These are phyloP conservation scores for Pythium coloratum DNA, from an alignment of 352 stramenopile species.

Conservation along the genomic window DNA sequence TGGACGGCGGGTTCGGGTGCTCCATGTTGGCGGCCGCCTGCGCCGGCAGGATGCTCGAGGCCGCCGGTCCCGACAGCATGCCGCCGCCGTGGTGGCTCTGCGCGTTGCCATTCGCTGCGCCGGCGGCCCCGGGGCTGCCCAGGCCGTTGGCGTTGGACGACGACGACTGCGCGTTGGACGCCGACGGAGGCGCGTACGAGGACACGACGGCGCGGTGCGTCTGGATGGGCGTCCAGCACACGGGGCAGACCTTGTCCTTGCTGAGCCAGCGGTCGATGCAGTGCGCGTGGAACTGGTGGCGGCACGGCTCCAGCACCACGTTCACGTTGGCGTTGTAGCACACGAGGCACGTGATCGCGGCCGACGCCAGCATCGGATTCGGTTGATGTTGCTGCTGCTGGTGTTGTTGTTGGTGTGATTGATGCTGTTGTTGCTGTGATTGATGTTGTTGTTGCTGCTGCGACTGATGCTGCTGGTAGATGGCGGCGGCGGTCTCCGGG, in stretches of 20 bases:
- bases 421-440: conserved; percentile 22
- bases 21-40: conserved; percentile 33
- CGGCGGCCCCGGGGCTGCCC: conserved; percentile 10
- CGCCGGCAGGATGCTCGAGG: conserved; percentile 29
- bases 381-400: conserved; percentile 17
- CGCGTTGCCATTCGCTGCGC: conserved; percentile 1
- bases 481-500: not conserved
- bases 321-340: conserved; percentile 54
- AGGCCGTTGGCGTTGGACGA: not conserved
- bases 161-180: conserved; percentile 5
- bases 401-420: conserved; percentile 13
- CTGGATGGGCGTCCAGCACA: conserved; percentile 74
- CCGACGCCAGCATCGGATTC: conserved; percentile 25
- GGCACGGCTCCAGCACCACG: conserved; percentile 61
- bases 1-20: conserved; percentile 35
- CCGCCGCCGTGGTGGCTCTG: conserved; percentile 10
- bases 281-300: conserved; percentile 76
- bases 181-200: conserved; percentile 12
- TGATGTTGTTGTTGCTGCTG: conserved; percentile 15
- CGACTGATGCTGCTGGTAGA: conserved; percentile 1
- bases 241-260: conserved; percentile 79
- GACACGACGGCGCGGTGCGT: conserved; percentile 49
- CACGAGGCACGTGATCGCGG: conserved; percentile 40
- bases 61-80: conserved; percentile 26
- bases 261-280: conserved; percentile 73